These are phyloP conservation scores for Trifolium pratense DNA, from an alignment of 306 rosid genomes.

Conservation along the genomic window DNA sequence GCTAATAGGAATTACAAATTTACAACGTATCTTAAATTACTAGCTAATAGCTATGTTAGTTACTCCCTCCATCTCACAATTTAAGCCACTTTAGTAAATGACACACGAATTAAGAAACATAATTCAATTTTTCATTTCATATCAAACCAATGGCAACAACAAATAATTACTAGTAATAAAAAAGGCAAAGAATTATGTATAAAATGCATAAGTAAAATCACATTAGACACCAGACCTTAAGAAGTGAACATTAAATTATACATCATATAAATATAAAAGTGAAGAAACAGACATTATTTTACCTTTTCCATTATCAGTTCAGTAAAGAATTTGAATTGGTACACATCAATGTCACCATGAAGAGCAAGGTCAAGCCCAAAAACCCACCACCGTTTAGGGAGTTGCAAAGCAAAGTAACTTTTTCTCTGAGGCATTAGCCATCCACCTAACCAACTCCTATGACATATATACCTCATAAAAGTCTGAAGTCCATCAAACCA, in stretches of 20 bases:
- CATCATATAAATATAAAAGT: not conserved
- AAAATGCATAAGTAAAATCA: not conserved
- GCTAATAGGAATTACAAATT: not conserved
- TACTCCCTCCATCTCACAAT: no score
- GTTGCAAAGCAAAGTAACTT: conserved; percentile 96
- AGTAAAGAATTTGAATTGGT: conserved; percentile 95
- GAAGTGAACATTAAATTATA: not conserved
- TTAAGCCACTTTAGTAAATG: no score
- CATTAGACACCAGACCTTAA: not conserved
- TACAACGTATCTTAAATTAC: not conserved
- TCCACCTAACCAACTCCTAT: conserved; percentile 98
- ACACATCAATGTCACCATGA: conserved; percentile 91
- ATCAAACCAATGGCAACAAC: not conserved
- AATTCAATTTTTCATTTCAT: not conserved
- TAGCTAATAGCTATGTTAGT: not conserved
- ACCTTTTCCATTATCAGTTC: conserved; percentile 80
- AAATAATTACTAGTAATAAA: not conserved
- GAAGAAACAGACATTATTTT: conserved; percentile 39
- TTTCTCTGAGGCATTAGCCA: conserved; percentile 98
- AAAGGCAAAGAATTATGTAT: not conserved
- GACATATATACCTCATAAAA: conserved; percentile 93
- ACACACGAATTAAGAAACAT: no score
- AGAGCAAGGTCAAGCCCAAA: conserved; percentile 96
- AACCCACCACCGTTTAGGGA: conserved; percentile 96
- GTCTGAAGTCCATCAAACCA: conserved; percentile 99